These are phyloP conservation scores for Periconia macrospinosa DNA, from an alignment of 2,329 filamentous ascomycete genomes.

Conservation along the genomic window DNA sequence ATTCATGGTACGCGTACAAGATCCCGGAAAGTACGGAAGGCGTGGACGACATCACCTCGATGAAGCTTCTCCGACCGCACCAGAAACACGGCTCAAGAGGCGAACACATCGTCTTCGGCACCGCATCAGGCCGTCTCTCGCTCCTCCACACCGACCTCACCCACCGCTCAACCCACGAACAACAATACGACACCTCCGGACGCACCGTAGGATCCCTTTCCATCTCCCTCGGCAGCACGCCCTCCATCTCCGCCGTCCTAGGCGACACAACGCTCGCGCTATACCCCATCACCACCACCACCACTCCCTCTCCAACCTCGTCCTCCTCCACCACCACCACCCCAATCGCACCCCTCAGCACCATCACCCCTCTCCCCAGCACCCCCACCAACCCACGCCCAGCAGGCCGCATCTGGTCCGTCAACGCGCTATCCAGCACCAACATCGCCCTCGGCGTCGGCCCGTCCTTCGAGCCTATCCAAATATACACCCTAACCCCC, in stretches of 20 bases:
- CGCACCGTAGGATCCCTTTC: conserved; percentile 52
- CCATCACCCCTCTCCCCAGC: conserved; percentile 17
- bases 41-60: conserved; percentile 61
- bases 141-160: conserved; percentile 22
- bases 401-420: conserved; percentile 50
- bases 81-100: conserved; percentile 34
- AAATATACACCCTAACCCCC: conserved; percentile 55
- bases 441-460: conserved; percentile 56
- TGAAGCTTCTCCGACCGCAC: conserved; percentile 55
- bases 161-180: conserved; percentile 19
- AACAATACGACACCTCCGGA: conserved; percentile 46
- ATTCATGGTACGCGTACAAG: conserved; percentile 56
- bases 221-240: conserved; percentile 43
- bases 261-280: conserved; percentile 50
- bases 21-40: conserved; percentile 55
- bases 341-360: conserved; percentile 14
- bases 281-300: conserved; percentile 45
- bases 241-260: conserved; percentile 56
- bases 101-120: conserved; percentile 58
- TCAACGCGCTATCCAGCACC: conserved; percentile 54
- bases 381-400: not conserved
- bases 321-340: conserved; percentile 19
- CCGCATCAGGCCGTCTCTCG: conserved; percentile 57
- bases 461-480: conserved; percentile 46
- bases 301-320: too few relatives aligned